Evolutionary conservation across 2,329 filamentous ascomycete species (phyloP).

Genomic region (Phialemoniopsis sp.): DNA sequence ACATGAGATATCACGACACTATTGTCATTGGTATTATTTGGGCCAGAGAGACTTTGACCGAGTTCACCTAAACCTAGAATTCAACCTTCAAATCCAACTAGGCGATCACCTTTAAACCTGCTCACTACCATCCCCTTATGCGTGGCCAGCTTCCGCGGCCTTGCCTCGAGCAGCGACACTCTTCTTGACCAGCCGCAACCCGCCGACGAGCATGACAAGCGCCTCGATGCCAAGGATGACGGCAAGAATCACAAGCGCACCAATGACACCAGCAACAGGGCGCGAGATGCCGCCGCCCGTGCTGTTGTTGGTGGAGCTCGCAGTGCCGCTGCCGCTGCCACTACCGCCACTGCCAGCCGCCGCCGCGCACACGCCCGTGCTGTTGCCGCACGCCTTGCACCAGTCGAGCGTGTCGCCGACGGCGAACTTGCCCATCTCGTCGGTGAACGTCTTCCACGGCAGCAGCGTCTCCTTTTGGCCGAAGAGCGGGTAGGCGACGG

Average conservation of each 20-base stretch:
- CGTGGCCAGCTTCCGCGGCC: conserved; percentile 1
- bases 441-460: conserved; percentile 65
- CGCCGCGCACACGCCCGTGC: conserved; percentile 59
- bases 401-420: conserved; percentile 62
- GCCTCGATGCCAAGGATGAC: conserved; percentile 42
- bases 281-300: conserved; percentile 52
- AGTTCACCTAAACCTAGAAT: too few species aligned
- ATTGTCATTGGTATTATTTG: too few species aligned
- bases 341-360: conserved; percentile 24
- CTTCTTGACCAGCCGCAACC: conserved; percentile 45
- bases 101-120: too few species aligned
- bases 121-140: too few species aligned
- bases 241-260: conserved; percentile 60
- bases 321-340: conserved; percentile 15
- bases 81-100: too few species aligned
- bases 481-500: conserved; percentile 48
- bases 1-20: too few species aligned
- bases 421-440: conserved; percentile 60
- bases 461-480: conserved; percentile 52
- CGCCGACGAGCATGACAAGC: conserved; percentile 34
- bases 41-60: too few species aligned
- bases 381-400: conserved; percentile 74
- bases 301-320: conserved; percentile 8
- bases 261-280: conserved; percentile 77
- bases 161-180: conserved; percentile 7